These are phyloP conservation scores for Oryza glumipatula DNA, from an alignment of 176 grass and related monocot species.

Conservation along the genomic window DNA sequence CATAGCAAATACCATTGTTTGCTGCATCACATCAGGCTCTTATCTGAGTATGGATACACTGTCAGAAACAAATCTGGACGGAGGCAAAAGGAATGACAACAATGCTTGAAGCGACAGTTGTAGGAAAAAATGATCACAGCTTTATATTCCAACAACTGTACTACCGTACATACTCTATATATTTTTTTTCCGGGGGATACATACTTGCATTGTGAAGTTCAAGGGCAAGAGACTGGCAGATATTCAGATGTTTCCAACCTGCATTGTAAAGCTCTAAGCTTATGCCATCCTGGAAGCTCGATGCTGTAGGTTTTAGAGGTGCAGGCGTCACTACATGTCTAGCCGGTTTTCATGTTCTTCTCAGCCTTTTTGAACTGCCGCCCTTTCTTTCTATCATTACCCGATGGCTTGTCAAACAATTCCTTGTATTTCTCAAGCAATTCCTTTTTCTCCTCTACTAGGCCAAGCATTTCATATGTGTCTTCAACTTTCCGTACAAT, in stretches of 20 bases:
- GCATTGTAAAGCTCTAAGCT: too few relatives aligned
- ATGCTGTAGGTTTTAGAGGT: background rate
- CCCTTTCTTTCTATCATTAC: background rate
- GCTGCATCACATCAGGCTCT: background rate
- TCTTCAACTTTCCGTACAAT: slow-evolving; percentile 79
- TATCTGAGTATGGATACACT: background rate
- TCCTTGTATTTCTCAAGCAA: slow-evolving; percentile 70
- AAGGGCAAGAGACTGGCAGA: background rate
- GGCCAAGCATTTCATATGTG: slow-evolving; percentile 80
- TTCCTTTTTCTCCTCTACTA: slow-evolving; percentile 66
- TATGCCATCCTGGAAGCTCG: background rate
- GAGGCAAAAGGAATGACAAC: background rate
- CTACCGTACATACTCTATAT: too few relatives aligned
- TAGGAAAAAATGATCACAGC: background rate
- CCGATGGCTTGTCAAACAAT: slow-evolving; percentile 52
- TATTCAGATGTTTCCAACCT: slow-evolving; percentile 21
- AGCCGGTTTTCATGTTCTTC: slow-evolving; percentile 24
- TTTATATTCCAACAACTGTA: background rate
- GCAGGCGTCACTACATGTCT: slow-evolving; percentile 5
- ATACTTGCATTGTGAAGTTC: too few relatives aligned
- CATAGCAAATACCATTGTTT: background rate
- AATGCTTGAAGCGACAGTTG: background rate
- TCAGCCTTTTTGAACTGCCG: too few relatives aligned
- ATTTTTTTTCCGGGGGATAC: too few relatives aligned
- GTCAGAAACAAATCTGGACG: slow-evolving; percentile 6